Evolutionary conservation across 169 alveolate species (phyloP).

Genomic region (Toxoplasma gondii): DNA sequence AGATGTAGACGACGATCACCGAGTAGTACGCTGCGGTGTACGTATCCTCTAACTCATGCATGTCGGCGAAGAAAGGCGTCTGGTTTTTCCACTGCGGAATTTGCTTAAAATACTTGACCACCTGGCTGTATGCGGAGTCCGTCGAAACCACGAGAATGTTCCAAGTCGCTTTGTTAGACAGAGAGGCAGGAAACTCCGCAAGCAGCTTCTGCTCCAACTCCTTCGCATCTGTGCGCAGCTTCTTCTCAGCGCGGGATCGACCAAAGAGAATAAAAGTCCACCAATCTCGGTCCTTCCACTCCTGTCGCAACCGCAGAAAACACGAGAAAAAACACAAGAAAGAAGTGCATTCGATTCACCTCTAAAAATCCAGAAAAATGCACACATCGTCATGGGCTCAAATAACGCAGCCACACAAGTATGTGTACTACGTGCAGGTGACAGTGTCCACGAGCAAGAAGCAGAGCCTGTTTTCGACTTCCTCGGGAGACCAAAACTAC

Average conservation of each 20-base stretch:
- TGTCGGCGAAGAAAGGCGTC: conserved; percentile 27
- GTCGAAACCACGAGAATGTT: background rate
- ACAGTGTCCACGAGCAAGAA: too few species aligned
- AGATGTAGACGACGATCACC: background rate
- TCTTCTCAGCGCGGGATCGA: background rate
- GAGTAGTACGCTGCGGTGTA: conserved; percentile 12
- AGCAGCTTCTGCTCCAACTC: background rate
- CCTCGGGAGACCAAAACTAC: too few species aligned
- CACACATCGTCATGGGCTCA: background rate
- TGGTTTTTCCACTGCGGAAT: background rate
- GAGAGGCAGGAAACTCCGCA: background rate
- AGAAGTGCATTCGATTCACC: background rate
- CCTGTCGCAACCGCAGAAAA: conserved; percentile 3
- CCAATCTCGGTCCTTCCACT: conserved; percentile 13
- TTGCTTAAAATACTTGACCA: background rate
- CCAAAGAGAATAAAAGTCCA: background rate
- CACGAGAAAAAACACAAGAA: background rate
- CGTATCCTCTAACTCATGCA: conserved; percentile 27
- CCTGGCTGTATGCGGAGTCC: background rate
- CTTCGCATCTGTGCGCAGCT: conserved; percentile 10
- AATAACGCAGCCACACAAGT: background rate
- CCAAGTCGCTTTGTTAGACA: background rate
- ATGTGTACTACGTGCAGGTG: background rate
- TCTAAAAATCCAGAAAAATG: background rate
- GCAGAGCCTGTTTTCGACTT: too few species aligned